Evolutionary conservation across 169 alveolate species (phyloP), one percentile per base, ranked within the genome.

Genomic region (Plasmodium blacklocki): DNA sequence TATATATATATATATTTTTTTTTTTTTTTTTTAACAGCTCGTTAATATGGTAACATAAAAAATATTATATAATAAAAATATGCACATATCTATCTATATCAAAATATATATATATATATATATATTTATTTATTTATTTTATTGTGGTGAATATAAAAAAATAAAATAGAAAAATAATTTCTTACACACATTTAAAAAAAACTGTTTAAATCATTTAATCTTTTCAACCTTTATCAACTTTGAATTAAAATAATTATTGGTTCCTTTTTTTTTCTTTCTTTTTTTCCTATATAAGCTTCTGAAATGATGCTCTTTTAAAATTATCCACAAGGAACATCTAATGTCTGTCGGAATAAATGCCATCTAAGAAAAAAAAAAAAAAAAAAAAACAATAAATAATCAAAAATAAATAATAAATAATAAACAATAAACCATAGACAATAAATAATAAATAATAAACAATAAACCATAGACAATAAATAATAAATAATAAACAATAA

Each of bases 261-360:
- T 11, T 5, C 47, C 9, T 68, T 83, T 21, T 54, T 54, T 56
- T 39, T 26, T 15, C 78, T 67, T 72, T 32, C 54, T 73, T 47
- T 56, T 54, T 73, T 67, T 72, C 76, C 45, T 70, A 32, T 23
- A 39, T 39, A 39, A 86, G 66, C 59, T 86, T 43, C 92, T 54
- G 59, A 86, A 86, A 50, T 86, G 52, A 66, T 86, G 62, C 70
- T 86, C 92, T 66, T 86, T 86, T 56, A 86, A 66, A 67, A 86
- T 47, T 15, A 71, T 58, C 92, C 88, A 86, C 18, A 86, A 45
- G 88, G 92, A 86, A 6, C 72, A 18, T 29, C 88, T 71, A 29
- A 86, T 60, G 47, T 86, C 92, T 11, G 92, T 86, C 50, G 19
- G 75, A 43, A 86, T 86, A 19, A 86, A 73, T 43, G 88, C 92